Evolutionary conservation across 2,329 filamentous ascomycete species (phyloP).

Genomic region (Canariomyces notabilis): DNA sequence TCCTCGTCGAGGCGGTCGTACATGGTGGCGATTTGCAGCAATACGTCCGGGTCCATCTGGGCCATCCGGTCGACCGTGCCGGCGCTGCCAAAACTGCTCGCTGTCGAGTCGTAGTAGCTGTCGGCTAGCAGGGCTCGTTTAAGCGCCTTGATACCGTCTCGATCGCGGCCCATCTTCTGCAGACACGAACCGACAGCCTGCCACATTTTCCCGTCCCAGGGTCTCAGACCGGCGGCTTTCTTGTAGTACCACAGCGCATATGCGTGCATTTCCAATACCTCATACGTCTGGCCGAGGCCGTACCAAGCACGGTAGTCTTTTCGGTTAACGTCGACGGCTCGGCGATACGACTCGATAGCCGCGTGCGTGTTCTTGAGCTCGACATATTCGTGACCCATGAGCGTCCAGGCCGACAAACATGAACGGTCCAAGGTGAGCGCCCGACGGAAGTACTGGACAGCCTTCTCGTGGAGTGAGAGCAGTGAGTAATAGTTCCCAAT

Average conservation of each 20-base stretch:
- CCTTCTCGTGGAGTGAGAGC: constrained; percentile 93
- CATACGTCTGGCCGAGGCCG: constrained; percentile 91
- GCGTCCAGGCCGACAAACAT: constrained; percentile 92
- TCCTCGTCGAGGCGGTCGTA: constrained; percentile 77
- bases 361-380: constrained; percentile 98
- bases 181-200: constrained; percentile 90
- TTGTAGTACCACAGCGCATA: constrained; percentile 98
- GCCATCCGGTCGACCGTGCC: constrained; percentile 46
- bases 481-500: constrained; percentile 97
- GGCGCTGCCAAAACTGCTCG: constrained; percentile 49
- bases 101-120: constrained; percentile 67
- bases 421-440: constrained; percentile 84
- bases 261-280: constrained; percentile 95
- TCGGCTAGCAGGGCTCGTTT: constrained; percentile 89
- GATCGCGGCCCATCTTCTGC: constrained; percentile 77
- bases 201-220: constrained; percentile 99
- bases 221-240: constrained; percentile 84
- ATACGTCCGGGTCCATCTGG: constrained; percentile 80
- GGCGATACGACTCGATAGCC: constrained; percentile 92
- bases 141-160: constrained; percentile 91
- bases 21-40: constrained; percentile 83
- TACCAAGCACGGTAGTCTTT: constrained; percentile 99
- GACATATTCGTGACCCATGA: constrained; percentile 98
- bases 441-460: constrained; percentile 94
- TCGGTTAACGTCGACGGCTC: constrained; percentile 91